A percentile compares a stretch with the other conserved stretches of the same genome.
These are phyloP conservation scores for Zizania palustris DNA, from an alignment of 202 grass and related monocot genomes.

Conservation along the genomic window DNA sequence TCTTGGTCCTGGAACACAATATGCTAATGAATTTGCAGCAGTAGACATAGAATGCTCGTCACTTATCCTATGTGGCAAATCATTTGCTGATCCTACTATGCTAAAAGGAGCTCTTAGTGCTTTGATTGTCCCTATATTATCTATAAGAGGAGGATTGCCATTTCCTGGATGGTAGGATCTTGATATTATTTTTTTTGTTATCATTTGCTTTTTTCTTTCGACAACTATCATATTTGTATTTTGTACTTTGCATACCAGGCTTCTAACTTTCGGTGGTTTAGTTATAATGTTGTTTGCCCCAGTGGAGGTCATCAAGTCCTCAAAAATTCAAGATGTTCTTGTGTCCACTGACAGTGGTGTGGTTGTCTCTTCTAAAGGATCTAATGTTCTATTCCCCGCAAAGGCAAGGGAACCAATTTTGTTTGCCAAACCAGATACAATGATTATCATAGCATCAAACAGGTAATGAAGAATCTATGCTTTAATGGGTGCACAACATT, in stretches of 20 bases:
- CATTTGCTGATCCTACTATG: conserved; percentile 59
- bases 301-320: conserved; percentile 56
- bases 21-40: conserved; percentile 65
- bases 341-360: conserved; percentile 64
- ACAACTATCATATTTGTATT: conserved; percentile 41
- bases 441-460: conserved; percentile 65
- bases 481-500: conserved; percentile 1
- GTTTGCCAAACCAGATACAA: conserved; percentile 51
- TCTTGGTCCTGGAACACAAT: conserved; percentile 56
- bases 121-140: conserved; percentile 72
- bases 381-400: conserved; percentile 57
- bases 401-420: conserved; percentile 42
- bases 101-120: conserved; percentile 73
- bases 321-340: conserved; percentile 50
- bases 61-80: conserved; percentile 82
- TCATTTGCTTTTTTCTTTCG: not conserved
- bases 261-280: conserved; percentile 55
- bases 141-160: conserved; percentile 70
- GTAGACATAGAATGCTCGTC: conserved; percentile 77
- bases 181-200: not conserved
- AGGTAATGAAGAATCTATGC: conserved; percentile 55
- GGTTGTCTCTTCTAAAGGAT: conserved; percentile 58
- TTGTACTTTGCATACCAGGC: conserved; percentile 51
- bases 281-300: conserved; percentile 65
- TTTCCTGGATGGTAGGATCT: conserved; percentile 65